Percentiles rank a stretch among this genome's conserved stretches.
Conservation (phyloP, 1,284 basidiomycete species). For the Ganoderma multipileum region DNA sequence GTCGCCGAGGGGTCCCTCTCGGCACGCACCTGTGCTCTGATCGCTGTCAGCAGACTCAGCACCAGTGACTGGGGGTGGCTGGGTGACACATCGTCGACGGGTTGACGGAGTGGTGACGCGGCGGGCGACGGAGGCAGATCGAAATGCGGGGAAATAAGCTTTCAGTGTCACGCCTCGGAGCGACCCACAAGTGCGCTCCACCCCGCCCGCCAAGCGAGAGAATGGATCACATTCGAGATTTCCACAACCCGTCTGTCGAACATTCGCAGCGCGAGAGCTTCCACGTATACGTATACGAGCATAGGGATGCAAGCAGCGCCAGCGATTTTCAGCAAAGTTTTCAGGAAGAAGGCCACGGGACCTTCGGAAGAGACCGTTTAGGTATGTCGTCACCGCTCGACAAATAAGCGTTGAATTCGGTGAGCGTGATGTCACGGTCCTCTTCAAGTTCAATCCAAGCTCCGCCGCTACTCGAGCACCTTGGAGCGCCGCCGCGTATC, state of each 20-base stretch:
- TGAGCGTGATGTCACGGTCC: background rate
- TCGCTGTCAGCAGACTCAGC: background rate
- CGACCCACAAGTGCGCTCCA: background rate
- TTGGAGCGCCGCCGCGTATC: background rate
- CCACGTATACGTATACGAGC: background rate
- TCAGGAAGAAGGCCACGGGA: background rate
- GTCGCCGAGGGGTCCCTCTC: background rate
- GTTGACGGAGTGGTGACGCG: background rate
- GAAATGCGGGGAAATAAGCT: constrained; percentile 4
- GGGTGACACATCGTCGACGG: background rate
- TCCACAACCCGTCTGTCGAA: background rate
- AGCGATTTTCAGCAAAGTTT: background rate
- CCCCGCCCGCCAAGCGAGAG: background rate
- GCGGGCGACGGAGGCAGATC: background rate
- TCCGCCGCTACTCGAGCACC: background rate
- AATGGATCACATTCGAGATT: background rate
- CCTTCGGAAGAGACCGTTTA: background rate
- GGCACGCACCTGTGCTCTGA: background rate
- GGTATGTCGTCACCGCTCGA: background rate
- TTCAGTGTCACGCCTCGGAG: background rate
- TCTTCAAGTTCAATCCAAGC: background rate
- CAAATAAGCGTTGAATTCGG: background rate
- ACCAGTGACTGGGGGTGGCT: too few species aligned
- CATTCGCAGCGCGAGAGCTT: background rate
- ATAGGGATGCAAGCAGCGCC: background rate